Conservation (phyloP, 2,329 filamentous ascomycete genomes). For the Exophiala sp. region DNA sequence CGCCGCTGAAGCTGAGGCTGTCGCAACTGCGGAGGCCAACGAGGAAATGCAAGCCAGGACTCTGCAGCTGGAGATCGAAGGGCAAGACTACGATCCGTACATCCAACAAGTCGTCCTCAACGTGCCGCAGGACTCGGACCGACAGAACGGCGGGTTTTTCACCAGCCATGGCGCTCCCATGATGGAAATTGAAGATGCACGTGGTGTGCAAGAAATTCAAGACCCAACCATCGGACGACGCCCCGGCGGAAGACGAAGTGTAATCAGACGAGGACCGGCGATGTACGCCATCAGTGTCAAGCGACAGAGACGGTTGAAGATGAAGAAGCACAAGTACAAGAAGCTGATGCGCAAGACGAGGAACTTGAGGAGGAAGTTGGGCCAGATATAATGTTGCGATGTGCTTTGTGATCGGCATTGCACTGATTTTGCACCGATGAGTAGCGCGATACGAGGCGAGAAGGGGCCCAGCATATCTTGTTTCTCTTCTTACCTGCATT, state of each 20-base stretch:
- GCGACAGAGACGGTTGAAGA: conserved; percentile 88
- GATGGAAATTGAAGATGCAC: conserved; percentile 16
- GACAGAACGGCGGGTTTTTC: conserved; percentile 49
- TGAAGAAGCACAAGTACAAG: conserved; percentile 99
- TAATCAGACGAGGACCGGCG: conserved; percentile 36
- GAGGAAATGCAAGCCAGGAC: conserved; percentile 32
- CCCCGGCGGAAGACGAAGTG: conserved; percentile 32
- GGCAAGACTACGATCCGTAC: conserved; percentile 25
- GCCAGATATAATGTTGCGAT: conserved; percentile 41
- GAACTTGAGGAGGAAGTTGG: conserved; percentile 78
- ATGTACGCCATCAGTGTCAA: conserved; percentile 87
- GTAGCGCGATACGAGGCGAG: too few relatives aligned
- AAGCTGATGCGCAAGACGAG: conserved; percentile 93
- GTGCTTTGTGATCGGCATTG: not conserved
- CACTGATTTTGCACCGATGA: not conserved
- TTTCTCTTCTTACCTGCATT: too few relatives aligned
- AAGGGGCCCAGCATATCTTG: too few relatives aligned
- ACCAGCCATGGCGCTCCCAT: conserved; percentile 31
- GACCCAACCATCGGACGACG: conserved; percentile 2
- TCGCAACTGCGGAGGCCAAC: conserved; percentile 31
- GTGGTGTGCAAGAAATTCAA: conserved; percentile 9
- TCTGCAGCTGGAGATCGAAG: conserved; percentile 23
- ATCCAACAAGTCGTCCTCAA: conserved; percentile 45
- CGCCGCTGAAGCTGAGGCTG: conserved; percentile 40
- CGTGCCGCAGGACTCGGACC: conserved; percentile 44